Base-by-base conservation (phyloP, 2,329 filamentous ascomycete genomes). In the Fusarium sacchari region DNA sequence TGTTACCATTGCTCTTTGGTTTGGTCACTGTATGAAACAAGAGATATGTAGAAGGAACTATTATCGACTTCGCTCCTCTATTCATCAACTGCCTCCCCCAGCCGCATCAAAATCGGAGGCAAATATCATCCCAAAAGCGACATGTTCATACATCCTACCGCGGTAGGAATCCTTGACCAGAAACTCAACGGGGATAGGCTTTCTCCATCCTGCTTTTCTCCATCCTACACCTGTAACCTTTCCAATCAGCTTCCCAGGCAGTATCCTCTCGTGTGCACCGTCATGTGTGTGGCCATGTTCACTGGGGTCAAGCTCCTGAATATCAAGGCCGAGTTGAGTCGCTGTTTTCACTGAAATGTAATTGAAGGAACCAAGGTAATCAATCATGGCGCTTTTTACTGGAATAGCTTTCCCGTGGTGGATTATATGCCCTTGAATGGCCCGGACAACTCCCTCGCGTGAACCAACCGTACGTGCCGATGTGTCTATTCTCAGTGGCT, bases 41-140 rank as follows among this genome's bases (percentile, higher is more conserved):
- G 3, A 3, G 3, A 50, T 0, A 20, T 14, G 0, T 17, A 3
- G 5, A n/a, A 49, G 1, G 4, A 18, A 2, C 8, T 4, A 0
- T 0, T 14, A 5, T 0, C 15, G n/a, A n/a, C n/a, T n/a, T n/a
- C n/a, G n/a, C 7, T 34, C 10, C 22, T 34, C 22, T 14, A 0
- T 9, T 8, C 28, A 13, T 49, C 7, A 10, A 14, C 5, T 14
- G 2, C 5, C 47, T 50, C 28, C 3, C 22, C 2, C 22, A 34
- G 47, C 22, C 15, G 5, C 3, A 3, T 5, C n/a, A 4, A 37
- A 4, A 7, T 12, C 13, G 3, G 9, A 1, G 10, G 28, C 13
- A 20, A 67, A 61, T 7, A 14, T 8, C 3, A 0, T 17, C n/a
- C 56, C 47, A 55, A 68, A 17, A 4, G 36, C 34, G 11, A 62